Conservation (phyloP, 2,329 filamentous ascomycete genomes). For the Diatrype stigma region DNA sequence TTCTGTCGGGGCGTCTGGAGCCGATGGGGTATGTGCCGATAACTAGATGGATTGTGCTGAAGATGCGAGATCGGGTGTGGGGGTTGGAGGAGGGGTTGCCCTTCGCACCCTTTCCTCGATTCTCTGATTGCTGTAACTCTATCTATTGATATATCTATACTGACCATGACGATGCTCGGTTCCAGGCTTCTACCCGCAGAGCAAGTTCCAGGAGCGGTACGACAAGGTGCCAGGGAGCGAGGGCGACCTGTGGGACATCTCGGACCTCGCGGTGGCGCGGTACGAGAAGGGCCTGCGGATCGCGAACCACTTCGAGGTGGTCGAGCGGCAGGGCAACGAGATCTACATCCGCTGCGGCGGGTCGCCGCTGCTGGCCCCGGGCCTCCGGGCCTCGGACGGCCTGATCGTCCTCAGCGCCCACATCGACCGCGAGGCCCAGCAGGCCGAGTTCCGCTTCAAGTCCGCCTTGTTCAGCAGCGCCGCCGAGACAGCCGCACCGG, state of each 20-base stretch:
- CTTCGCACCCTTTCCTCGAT: too few species aligned
- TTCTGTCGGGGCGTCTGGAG: slow-evolving; percentile 67
- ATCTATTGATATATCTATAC: too few species aligned
- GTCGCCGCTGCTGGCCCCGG: slow-evolving; percentile 23
- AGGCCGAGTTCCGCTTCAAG: slow-evolving; percentile 27
- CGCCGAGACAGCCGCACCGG: slow-evolving; percentile 14
- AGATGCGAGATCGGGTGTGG: too few species aligned
- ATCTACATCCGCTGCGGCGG: slow-evolving; percentile 27
- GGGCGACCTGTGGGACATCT: slow-evolving; percentile 24
- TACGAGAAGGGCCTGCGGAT: slow-evolving; percentile 25
- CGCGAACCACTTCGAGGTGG: slow-evolving; percentile 31
- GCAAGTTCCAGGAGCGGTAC: slow-evolving; percentile 26
- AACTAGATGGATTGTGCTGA: too few species aligned
- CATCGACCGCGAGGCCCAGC: slow-evolving; percentile 24
- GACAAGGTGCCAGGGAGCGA: slow-evolving; percentile 27
- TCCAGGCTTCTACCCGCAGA: slow-evolving; percentile 42
- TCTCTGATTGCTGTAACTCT: slow-evolving; percentile 1
- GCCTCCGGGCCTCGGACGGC: slow-evolving; percentile 25
- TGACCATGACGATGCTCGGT: too few species aligned
- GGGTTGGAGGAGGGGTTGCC: too few species aligned
- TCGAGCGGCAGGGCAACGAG: slow-evolving; percentile 23
- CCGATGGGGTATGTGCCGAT: slow-evolving; percentile 57
- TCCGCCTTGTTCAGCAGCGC: slow-evolving; percentile 26
- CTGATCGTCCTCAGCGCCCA: slow-evolving; percentile 25
- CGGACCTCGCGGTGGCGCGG: slow-evolving; percentile 23